A percentile compares a stretch with the other conserved stretches of the same genome.
Conservation (phyloP, 768 basidiomycete species). For the Boletus subparvulus region DNA sequence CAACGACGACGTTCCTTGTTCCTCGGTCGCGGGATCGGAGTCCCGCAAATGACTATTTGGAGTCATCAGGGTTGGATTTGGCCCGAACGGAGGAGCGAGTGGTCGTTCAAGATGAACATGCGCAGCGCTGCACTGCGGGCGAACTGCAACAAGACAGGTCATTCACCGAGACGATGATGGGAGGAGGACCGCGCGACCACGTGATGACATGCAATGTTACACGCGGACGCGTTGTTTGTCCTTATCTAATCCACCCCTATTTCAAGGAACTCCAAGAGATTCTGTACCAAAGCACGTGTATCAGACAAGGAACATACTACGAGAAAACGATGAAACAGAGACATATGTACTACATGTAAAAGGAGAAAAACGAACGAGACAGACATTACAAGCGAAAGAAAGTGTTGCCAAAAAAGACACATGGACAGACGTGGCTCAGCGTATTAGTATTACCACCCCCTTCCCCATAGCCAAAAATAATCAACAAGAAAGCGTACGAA, state of each 20-base stretch:
- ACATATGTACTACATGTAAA: constrained; percentile 1
- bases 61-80: not conserved
- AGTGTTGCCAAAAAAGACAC: constrained; percentile 4
- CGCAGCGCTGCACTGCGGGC: not conserved
- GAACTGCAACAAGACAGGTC: not conserved
- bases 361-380: not conserved
- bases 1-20: not conserved
- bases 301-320: not conserved
- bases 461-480: constrained; percentile 11
- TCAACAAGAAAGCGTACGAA: constrained; percentile 15
- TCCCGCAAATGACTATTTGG: not conserved
- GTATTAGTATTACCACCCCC: constrained; percentile 20
- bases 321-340: not conserved
- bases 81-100: not conserved
- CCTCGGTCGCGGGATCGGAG: not conserved
- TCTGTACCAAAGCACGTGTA: not conserved
- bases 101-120: not conserved
- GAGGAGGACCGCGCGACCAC: not conserved
- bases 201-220: constrained; percentile 4
- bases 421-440: constrained; percentile 2
- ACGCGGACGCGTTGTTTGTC: constrained; percentile 17
- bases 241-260: constrained; percentile 2
- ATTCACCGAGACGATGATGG: not conserved
- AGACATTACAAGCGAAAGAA: not conserved
- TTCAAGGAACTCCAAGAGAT: not conserved